Evolutionary conservation across 2,329 filamentous ascomycete species (phyloP).

Genomic region (Teratosphaeriaceae sp.): DNA sequence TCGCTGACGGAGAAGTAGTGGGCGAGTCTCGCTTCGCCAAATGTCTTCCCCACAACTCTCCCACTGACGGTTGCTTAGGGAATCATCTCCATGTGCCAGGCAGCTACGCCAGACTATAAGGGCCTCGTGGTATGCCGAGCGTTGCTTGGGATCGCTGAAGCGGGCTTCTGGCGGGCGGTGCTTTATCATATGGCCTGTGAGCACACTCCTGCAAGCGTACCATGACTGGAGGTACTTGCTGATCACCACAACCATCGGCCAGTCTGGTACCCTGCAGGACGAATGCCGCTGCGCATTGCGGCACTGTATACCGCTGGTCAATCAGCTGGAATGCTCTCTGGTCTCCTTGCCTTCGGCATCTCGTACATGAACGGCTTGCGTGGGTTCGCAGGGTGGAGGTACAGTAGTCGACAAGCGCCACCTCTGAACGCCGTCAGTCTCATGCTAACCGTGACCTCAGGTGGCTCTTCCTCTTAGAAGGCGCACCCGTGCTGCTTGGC

Average conservation of each 20-base stretch:
- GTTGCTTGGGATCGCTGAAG: conserved; percentile 22
- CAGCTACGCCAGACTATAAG: conserved; percentile 17
- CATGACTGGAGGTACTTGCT: too few relatives aligned
- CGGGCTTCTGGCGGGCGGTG: conserved; percentile 6
- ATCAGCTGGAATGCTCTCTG: conserved; percentile 32
- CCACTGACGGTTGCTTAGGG: conserved; percentile 6
- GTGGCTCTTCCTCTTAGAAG: conserved; percentile 19
- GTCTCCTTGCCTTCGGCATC: conserved; percentile 39
- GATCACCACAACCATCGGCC: conserved; percentile 18
- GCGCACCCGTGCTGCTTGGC: conserved; percentile 26
- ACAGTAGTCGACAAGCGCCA: neutral
- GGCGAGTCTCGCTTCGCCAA: too few relatives aligned
- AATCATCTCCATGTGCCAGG: conserved; percentile 21
- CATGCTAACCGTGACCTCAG: too few relatives aligned
- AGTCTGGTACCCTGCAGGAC: conserved; percentile 30
- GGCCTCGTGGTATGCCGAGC: conserved; percentile 18
- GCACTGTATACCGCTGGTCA: conserved; percentile 30
- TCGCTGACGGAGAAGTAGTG: too few relatives aligned
- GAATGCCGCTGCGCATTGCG: conserved; percentile 28
- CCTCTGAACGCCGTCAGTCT: too few relatives aligned
- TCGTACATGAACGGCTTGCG: conserved; percentile 39
- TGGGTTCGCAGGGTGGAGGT: conserved; percentile 19
- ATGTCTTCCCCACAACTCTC: too few relatives aligned
- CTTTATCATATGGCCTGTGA: neutral
- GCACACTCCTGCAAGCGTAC: too few relatives aligned